Conservation (phyloP, 1,284 basidiomycete species). For the Cryptococcus maquisensis region DNA sequence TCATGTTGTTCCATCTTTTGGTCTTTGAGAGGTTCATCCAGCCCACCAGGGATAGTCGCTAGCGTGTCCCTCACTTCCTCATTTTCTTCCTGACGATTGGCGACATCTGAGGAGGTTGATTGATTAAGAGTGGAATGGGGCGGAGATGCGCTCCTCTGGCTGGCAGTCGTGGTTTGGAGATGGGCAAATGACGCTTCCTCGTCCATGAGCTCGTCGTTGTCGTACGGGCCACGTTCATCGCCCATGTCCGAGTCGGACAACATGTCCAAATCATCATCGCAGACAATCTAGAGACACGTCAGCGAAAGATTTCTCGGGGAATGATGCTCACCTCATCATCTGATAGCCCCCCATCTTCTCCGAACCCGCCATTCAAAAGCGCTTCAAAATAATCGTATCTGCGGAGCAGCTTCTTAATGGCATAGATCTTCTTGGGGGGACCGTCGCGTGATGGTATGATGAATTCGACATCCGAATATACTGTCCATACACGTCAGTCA, state of each 20-base stretch:
- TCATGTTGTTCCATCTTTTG: not conserved
- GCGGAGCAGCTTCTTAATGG: conserved; percentile 63
- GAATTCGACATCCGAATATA: conserved; percentile 78
- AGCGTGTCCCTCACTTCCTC: not conserved
- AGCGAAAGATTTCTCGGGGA: not conserved
- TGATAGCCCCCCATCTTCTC: conserved; percentile 30
- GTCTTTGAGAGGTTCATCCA: not conserved
- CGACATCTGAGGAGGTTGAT: not conserved
- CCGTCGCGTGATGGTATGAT: conserved; percentile 48
- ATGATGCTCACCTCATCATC: conserved; percentile 20
- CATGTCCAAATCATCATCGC: conserved; percentile 30
- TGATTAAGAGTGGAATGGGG: not conserved
- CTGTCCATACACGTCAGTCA: conserved; percentile 29
- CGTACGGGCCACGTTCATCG: conserved; percentile 18
- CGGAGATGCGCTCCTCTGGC: not conserved
- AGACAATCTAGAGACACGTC: not conserved
- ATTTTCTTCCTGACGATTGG: not conserved
- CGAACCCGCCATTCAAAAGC: conserved; percentile 45
- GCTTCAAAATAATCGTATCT: conserved; percentile 69
- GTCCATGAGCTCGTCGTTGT: not conserved
- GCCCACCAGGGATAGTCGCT: not conserved
- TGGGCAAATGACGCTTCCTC: not conserved
- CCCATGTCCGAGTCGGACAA: conserved; percentile 47
- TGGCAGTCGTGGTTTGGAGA: not conserved
- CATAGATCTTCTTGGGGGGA: conserved; percentile 45